Conservation (phyloP, 345 rosid species). For the Citrus unshiu region DNA sequence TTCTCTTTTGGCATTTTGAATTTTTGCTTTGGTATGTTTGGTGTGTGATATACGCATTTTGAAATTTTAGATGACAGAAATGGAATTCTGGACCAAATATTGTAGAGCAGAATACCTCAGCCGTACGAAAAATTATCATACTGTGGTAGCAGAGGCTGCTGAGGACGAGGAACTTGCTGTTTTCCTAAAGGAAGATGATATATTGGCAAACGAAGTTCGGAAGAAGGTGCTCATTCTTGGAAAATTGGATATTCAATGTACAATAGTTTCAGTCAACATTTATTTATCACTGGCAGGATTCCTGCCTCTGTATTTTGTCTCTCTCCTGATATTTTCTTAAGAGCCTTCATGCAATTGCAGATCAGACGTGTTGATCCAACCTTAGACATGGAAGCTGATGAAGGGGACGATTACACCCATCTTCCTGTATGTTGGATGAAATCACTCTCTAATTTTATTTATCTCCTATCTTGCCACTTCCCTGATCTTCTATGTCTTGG, state of each 20-base stretch:
- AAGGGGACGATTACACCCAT: slow-evolving; percentile 94
- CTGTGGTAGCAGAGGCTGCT: slow-evolving; percentile 95
- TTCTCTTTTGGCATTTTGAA: not conserved
- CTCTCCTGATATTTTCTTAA: slow-evolving; percentile 12
- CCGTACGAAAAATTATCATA: slow-evolving; percentile 60
- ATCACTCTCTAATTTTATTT: not conserved
- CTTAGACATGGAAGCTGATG: slow-evolving; percentile 90
- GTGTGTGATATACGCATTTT: slow-evolving; percentile 13
- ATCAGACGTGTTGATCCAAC: slow-evolving; percentile 92
- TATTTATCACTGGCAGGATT: not conserved
- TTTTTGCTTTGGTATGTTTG: not conserved
- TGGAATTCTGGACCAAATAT: slow-evolving; percentile 94
- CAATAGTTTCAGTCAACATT: not conserved
- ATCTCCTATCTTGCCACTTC: not conserved
- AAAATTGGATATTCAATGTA: not conserved
- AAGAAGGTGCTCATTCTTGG: slow-evolving; percentile 54
- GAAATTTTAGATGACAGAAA: slow-evolving; percentile 71
- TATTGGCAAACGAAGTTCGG: slow-evolving; percentile 75
- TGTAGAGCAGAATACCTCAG: slow-evolving; percentile 92
- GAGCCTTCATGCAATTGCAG: slow-evolving; percentile 36
- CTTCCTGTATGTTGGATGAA: slow-evolving; percentile 61
- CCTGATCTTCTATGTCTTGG: not conserved
- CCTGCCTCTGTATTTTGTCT: not conserved
- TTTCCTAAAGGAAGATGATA: slow-evolving; percentile 83
- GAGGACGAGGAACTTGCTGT: slow-evolving; percentile 97